Evolutionary conservation across 352 stramenopile species (phyloP), one percentile per base, ranked within the genome.

Genomic region (Globisporangium canariense): DNA sequence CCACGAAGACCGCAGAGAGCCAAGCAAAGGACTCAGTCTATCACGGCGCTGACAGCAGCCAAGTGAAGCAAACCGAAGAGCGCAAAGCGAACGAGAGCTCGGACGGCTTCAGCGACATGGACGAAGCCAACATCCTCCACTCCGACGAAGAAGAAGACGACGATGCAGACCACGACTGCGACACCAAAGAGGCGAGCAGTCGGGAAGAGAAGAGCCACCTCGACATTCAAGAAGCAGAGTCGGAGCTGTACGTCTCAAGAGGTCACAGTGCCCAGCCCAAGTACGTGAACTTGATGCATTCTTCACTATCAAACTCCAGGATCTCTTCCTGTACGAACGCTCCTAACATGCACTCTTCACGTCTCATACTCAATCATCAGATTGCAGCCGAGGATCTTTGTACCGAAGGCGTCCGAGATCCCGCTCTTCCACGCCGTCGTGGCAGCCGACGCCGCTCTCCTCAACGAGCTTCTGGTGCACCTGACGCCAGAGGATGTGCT

Each of bases 381-480:
- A 30, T 43, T 28, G 25, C 14, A 67, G 6, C 66, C 62, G 16
- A 63, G 62, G 53, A 76, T 82, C 55, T 84, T 77, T 64, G 34
- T 84, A 4, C 77, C 77, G 28, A 62, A 53, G 50, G 36, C 55
- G 13, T 78, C 67, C 2, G 66, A 81, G 10, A 78, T 79, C 8
- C 73, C 73, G n/a, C 40, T 85, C 5, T 78, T 88, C 46, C 73
- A 84, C 22, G 67, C 69, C 0, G 65, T 81, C 28, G 34, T 83
- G 11, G 56, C 52, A 4, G 45, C 68, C 5, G 75, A 88, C 47
- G 49, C 36, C 0, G 50, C 62, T 9, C 59, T 63, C 40, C 58
- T 88, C 22, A 18, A 59, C 14, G 58, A 63, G 13, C 69, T 68
- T 32, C 34, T 85, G 7, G 7, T 47, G 1, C n/a, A 70, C 4